A percentile compares a stretch with the other conserved stretches of the same genome.
Conservation (phyloP, 768 basidiomycete species). For the Dendrothele bispora region DNA sequence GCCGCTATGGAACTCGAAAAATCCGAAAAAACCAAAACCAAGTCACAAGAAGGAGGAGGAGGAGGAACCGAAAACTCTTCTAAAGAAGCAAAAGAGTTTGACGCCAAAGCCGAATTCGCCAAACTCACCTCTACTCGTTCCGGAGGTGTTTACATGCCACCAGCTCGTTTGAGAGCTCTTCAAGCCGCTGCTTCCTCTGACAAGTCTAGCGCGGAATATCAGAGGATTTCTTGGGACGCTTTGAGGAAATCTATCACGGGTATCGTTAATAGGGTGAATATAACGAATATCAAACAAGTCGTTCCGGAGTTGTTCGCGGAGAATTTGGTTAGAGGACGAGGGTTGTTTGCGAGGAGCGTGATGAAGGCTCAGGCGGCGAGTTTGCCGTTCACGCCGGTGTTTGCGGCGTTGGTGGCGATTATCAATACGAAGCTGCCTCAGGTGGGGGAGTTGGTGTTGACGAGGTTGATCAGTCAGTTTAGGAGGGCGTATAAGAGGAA, state of each 20-base stretch:
- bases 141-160: conserved; percentile 97
- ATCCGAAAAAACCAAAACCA: conserved; percentile 50
- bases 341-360: conserved; percentile 88
- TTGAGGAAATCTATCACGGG: conserved; percentile 96
- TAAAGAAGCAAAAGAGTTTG: conserved; percentile 61
- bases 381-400: conserved; percentile 96
- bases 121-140: conserved; percentile 80
- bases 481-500: conserved; percentile 93
- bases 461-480: conserved; percentile 92
- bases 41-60: conserved; percentile 37
- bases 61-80: too few relatives aligned
- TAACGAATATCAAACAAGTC: conserved; percentile 93
- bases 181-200: conserved; percentile 81
- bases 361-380: conserved; percentile 99
- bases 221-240: conserved; percentile 96
- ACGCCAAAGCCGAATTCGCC: conserved; percentile 85
- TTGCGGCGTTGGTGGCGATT: conserved; percentile 90
- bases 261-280: conserved; percentile 99
- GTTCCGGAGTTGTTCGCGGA: conserved; percentile 90
- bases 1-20: conserved; percentile 71
- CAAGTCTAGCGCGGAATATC: conserved; percentile 86
- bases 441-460: conserved; percentile 89
- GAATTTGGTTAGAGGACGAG: conserved; percentile 91
- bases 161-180: conserved; percentile 87
- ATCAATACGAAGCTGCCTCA: conserved; percentile 97